Evolutionary conservation across 108 stramenopile genomes (phyloP).

Genomic region (Nannochloropsis gaditana): DNA sequence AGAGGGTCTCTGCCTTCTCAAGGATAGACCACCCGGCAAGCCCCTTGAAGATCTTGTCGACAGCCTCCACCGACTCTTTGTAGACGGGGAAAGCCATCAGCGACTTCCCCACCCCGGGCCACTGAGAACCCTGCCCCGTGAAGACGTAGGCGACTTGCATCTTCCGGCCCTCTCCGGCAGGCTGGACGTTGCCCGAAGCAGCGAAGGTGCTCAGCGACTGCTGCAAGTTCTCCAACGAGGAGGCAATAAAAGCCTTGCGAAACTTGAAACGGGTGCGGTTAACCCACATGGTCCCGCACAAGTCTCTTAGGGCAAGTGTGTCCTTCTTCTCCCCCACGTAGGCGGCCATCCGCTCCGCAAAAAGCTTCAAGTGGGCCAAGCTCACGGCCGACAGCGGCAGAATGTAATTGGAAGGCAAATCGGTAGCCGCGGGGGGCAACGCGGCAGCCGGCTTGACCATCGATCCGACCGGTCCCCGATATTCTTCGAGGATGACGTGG

Average conservation of each 20-base stretch:
- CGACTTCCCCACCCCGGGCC: neutral
- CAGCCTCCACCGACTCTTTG: neutral
- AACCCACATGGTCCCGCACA: slow-evolving; percentile 2
- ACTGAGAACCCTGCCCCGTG: slow-evolving; percentile 11
- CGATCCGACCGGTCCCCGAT: neutral
- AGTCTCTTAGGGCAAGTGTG: neutral
- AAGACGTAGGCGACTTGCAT: neutral
- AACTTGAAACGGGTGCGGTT: slow-evolving; percentile 19
- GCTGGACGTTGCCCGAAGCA: neutral
- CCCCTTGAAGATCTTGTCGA: slow-evolving; percentile 15
- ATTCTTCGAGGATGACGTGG: slow-evolving; percentile 1
- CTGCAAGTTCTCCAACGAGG: neutral
- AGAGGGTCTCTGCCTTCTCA: neutral
- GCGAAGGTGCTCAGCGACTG: neutral
- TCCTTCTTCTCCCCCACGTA: neutral
- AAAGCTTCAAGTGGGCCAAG: slow-evolving; percentile 9
- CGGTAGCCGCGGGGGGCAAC: neutral
- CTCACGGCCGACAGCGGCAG: slow-evolving; percentile 11
- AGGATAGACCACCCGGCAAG: neutral
- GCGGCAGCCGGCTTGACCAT: neutral
- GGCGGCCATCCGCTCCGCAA: neutral
- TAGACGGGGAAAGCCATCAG: slow-evolving; percentile 21
- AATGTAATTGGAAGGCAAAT: neutral
- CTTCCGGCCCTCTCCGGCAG: neutral
- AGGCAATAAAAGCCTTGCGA: slow-evolving; percentile 15